Evolutionary conservation across 345 rosid genomes (phyloP), one percentile per base, ranked within the genome.

Genomic region (Crucihimalaya himalaica): DNA sequence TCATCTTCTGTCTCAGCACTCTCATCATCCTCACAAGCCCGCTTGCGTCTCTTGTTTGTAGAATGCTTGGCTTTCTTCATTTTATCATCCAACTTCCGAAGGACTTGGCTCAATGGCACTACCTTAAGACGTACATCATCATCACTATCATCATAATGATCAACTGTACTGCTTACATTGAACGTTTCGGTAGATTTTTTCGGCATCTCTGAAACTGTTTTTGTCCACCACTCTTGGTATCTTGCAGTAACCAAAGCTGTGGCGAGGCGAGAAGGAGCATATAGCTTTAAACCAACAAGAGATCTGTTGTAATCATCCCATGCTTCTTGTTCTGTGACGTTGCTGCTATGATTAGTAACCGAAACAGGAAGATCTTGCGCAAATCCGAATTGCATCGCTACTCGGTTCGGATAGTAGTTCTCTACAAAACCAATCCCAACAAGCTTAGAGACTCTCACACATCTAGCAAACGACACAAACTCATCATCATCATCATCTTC

Each of bases 331-430:
- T 63, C 21, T 52, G 70, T 54, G 59, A 53, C n/a, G 28, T 43
- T 42, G 0, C 47, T 43, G 19, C 63, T 67, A 28, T 14, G 50
- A 23, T 64, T 35, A 51, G 52, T 64, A 40, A 68, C 70, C 8
- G 13, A 37, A 42, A 51, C 72, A 3, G 87, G 89, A 57, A 81
- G 18, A 82, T 83, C 89, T 63, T 88, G 91, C 68, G 85, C 83
- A 15, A 86, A 27, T 19, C 96, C 93, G 8, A 88, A 85, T 45
- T 89, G 93, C 88, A 81, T 82, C 1, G 84, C 84, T 2, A 86
- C 88, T 61, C 90, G 70, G 68, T 89, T 82, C 0, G 91, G 93
- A 14, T 72, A 70, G 64, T 88, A 89, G 61, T 60, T 66, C 59
- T 82, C 77, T 4, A 79, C 69, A 31, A 81, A 80, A 15, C 66